Base-by-base conservation (phyloP, 208 protist genomes). In the Wallacemonas sp. region DNA sequence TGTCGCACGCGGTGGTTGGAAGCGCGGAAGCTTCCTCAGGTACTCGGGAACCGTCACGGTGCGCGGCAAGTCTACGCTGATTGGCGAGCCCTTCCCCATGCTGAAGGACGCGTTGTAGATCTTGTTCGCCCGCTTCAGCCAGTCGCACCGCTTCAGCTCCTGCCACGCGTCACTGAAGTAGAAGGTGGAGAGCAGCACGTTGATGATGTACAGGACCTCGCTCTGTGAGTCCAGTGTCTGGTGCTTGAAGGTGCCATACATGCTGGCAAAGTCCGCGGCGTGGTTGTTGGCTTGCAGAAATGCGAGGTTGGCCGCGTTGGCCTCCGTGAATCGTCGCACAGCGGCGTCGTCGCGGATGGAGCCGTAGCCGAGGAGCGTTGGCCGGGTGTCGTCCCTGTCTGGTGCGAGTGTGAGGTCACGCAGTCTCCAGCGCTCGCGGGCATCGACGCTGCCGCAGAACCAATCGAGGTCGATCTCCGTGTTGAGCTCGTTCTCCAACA, bases 131-230 rank as follows among this genome's bases (percentile, higher is more conserved):
- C 76, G 76, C 41, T 72, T 63, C 27, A 94, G 48, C 80, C 80
- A 90, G 3, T 76, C 38, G 56, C 74, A 81, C 33, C 83, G 75
- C 27, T 68, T 64, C 46, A 91, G 24, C 46, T 70, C 60, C 49
- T 70, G 55, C 84, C 86, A 95, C 34, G 81, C 79, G 17, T 87
- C 80, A 27, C 82, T 85, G 70, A 89, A 91, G 71, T 84, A 88
- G 52, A 90, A 92, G 26, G 82, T 92, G 21, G 78, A 88, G 27
- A 95, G 70, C 44, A 92, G 69, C 65, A 85, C 66, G 58, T 87
- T 92, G n/a, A 95, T 63, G 27, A 95, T 49, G 60, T 84, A 95
- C 1, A 95, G 67, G 47, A 90, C 62, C 74, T 95, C 90, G 72
- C 90, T 92, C 69, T 93, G 90, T 11, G 87, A 87, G 47, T 86